Percentiles rank a stretch among this genome's conserved stretches.
Conservation (phyloP, 805 yeast species). For the Zygosaccharomyces pseudorouxii region DNA sequence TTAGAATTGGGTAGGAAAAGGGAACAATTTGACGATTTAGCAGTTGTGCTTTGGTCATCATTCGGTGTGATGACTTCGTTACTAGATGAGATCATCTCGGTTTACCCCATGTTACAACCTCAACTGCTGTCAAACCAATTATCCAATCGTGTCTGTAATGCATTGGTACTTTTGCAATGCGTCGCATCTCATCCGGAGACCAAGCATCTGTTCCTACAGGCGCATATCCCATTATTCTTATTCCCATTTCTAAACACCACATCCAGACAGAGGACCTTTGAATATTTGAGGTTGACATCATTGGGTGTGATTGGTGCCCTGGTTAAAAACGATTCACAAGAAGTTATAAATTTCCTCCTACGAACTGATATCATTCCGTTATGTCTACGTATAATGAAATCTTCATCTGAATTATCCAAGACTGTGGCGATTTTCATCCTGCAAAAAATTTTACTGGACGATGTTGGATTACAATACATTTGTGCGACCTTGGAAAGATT, state of each 20-base stretch:
- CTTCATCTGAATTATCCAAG: conserved; percentile 87
- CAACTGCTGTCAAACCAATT: conserved; percentile 81
- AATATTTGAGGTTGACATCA: conserved; percentile 85
- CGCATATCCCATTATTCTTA: conserved; percentile 86
- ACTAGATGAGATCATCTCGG: conserved; percentile 82
- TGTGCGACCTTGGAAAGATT: conserved; percentile 95
- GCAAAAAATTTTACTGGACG: conserved; percentile 88
- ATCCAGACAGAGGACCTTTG: conserved; percentile 88
- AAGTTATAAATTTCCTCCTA: conserved; percentile 82
- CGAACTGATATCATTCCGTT: conserved; percentile 97
- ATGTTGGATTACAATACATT: conserved; percentile 82
- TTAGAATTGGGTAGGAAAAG: conserved; percentile 89
- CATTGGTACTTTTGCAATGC: conserved; percentile 89
- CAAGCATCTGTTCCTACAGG: conserved; percentile 74
- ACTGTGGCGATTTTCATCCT: conserved; percentile 96
- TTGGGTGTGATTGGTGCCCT: conserved; percentile 96
- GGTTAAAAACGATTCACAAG: conserved; percentile 93
- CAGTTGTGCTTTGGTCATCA: conserved; percentile 89
- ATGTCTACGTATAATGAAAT: conserved; percentile 91
- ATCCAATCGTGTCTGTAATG: conserved; percentile 92
- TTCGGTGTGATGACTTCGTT: conserved; percentile 94
- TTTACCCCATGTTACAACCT: conserved; percentile 85
- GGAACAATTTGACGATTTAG: conserved; percentile 91
- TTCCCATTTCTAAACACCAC: conserved; percentile 93
- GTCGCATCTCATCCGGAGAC: conserved; percentile 95